phyloP scores from a whole-genome alignment of 75 land plant genomes.

The Cunninghamia lanceolata region DNA sequence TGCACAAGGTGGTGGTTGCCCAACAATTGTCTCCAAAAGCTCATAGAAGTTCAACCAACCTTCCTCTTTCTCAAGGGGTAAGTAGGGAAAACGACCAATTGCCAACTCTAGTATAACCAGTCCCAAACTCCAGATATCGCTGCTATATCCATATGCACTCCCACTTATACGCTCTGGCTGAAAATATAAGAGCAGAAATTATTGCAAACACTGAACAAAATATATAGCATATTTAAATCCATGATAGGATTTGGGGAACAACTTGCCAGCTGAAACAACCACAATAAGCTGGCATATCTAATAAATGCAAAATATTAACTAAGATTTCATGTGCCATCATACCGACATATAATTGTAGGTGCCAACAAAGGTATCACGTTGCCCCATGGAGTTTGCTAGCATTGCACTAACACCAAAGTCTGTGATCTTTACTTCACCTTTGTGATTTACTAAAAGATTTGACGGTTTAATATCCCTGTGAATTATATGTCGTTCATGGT shows the following conservation, averaged over 20 bases:
- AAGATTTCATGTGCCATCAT: slow-evolving; percentile 19
- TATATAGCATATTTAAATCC: slow-evolving; percentile 4
- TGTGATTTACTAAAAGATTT: slow-evolving; percentile 83
- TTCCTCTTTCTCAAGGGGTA: slow-evolving; percentile 48
- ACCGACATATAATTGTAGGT: slow-evolving; percentile 97
- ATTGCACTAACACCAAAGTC: slow-evolving; percentile 98
- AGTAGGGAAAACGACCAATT: slow-evolving; percentile 78
- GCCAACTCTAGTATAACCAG: slow-evolving; percentile 87
- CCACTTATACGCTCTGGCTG: slow-evolving; percentile 94
- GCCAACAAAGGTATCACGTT: slow-evolving; percentile 90
- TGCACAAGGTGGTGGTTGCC: slow-evolving; percentile 72
- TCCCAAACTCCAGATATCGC: slow-evolving; percentile 97
- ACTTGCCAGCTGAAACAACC: slow-evolving; percentile 3
- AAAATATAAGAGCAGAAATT: not conserved
- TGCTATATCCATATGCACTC: slow-evolving; percentile 55
- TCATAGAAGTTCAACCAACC: slow-evolving; percentile 68
- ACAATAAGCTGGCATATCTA: not conserved
- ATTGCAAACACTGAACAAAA: not conserved
- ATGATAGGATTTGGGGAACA: not conserved
- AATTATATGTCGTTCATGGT: slow-evolving; percentile 83
- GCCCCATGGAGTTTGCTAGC: slow-evolving; percentile 72
- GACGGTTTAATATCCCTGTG: slow-evolving; percentile 97
- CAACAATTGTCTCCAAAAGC: slow-evolving; percentile 78
- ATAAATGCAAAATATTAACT: not conserved
- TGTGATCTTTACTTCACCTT: slow-evolving; percentile 97